Base-by-base conservation (phyloP, 257 asterid genomes). In the Solanum microdontum region DNA sequence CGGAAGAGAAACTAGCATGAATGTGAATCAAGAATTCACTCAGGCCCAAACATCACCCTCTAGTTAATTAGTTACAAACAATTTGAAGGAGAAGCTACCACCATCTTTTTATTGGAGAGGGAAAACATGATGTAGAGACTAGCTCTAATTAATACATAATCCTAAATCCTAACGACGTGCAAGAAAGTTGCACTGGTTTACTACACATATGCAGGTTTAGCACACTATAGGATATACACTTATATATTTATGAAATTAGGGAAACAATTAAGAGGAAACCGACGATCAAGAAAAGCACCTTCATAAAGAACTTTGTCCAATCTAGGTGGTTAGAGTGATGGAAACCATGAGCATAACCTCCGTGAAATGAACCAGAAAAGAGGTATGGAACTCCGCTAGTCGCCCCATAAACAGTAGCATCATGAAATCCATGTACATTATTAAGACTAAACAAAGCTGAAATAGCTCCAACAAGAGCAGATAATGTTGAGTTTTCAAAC, bases 401-500 rank as follows among this genome's bases (percentile, higher is more conserved):
- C 0, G 96, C 88, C 21, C 98, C 98, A 73, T 96, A 94, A 11
- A 93, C 95, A n/a, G 97, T 94, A 64, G 97, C 97, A 88, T 96
- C 98, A 39, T 94, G 93, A 87, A 91, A 93, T 11, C 95, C 95
- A n/a, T 93, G 91, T 73, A 90, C 93, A 91, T 93, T 55, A 55
- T 55, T 94, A 10, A 93, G 93, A 91, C 89, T 96, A 88, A 95
- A 93, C 73, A 95, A 62, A 76, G 96, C 92, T 2, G 98, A 94
- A 23, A 96, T 86, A 60, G 93, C 93, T 7, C 95, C 94, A 75
- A 93, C 89, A 34, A 96, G 86, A 24, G 94, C 88, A 21, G 98
- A 95, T 10, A 96, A 90, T 3, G 96, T 90, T 30, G 87, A 87
- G 88, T 93, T 94, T 17, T 95, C 94, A 62, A 94, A 92, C 88